phyloP scores from a whole-genome alignment of 352 stramenopile genomes.

The Detonula confervacea region DNA sequence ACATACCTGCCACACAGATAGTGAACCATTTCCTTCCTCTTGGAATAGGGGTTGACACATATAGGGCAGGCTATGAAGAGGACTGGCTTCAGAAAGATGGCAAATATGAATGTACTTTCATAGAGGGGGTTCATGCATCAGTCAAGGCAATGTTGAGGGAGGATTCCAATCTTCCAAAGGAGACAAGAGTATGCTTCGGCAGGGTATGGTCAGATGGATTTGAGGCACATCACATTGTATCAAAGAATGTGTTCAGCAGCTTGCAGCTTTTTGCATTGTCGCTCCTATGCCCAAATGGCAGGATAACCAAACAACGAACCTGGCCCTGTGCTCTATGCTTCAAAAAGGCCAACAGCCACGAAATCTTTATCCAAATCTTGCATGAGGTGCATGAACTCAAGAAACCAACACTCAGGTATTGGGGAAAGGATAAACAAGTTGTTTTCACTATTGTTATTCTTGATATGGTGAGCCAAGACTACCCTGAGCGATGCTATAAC shows the following conservation, averaged over 20 bases:
- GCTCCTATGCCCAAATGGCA: neutral
- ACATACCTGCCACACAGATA: conserved; percentile 11
- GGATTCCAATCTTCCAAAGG: neutral
- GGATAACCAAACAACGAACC: neutral
- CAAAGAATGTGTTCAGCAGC: conserved; percentile 15
- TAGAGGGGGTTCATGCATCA: neutral
- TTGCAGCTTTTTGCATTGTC: conserved; percentile 24
- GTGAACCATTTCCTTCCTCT: conserved; percentile 16
- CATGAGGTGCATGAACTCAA: neutral
- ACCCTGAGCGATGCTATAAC: conserved; percentile 28
- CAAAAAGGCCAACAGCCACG: conserved; percentile 10
- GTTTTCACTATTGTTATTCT: conserved; percentile 5
- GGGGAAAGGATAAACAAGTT: conserved; percentile 2
- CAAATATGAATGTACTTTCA: conserved; percentile 1
- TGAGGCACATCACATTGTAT: conserved; percentile 25
- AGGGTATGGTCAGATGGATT: conserved; percentile 29
- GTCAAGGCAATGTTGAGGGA: conserved; percentile 2
- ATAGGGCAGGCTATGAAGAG: conserved; percentile 5
- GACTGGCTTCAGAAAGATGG: conserved; percentile 5
- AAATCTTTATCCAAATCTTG: conserved; percentile 8
- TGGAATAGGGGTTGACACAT: neutral
- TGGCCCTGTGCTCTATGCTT: conserved; percentile 23
- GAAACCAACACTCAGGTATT: conserved; percentile 2
- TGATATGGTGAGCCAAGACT: conserved; percentile 15
- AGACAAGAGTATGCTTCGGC: neutral